Conservation (phyloP, 2,329 filamentous ascomycete species). For the Xylaria sp. region DNA sequence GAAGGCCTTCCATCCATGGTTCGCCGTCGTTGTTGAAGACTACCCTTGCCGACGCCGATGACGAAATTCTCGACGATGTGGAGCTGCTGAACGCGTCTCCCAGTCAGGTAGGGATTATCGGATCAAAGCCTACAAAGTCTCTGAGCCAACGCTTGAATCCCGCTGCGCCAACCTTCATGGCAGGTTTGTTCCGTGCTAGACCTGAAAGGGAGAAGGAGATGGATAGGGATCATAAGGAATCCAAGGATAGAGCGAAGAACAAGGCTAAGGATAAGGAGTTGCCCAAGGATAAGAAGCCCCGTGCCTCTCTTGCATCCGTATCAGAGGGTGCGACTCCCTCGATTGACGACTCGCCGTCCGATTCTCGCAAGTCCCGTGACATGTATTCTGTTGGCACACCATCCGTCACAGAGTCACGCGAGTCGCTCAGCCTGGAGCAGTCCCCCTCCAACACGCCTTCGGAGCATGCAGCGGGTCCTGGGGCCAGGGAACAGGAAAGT, state of each 20-base stretch:
- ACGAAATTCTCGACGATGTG: constrained; percentile 64
- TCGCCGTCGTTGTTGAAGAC: constrained; percentile 67
- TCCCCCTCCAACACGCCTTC: constrained; percentile 60
- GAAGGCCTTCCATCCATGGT: constrained; percentile 79
- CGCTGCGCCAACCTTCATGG: constrained; percentile 84
- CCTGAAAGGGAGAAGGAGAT: constrained; percentile 36
- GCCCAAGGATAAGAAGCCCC: constrained; percentile 45
- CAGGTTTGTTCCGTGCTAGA: constrained; percentile 61
- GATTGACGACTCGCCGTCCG: constrained; percentile 53
- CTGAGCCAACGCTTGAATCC: constrained; percentile 76
- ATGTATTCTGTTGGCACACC: constrained; percentile 60
- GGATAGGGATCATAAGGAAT: constrained; percentile 41
- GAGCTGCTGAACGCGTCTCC: constrained; percentile 57
- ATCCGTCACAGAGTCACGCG: constrained; percentile 62
- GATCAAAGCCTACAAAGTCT: constrained; percentile 68
- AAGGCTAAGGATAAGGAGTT: constrained; percentile 46
- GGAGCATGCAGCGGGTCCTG: constrained; percentile 49
- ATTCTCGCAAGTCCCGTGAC: constrained; percentile 59
- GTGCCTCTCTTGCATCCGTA: constrained; percentile 42
- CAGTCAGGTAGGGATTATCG: constrained; percentile 72
- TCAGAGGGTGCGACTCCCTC: constrained; percentile 43
- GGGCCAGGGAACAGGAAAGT: constrained; percentile 56
- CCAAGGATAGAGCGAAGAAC: constrained; percentile 41
- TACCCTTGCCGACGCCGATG: constrained; percentile 64
- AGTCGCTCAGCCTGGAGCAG: constrained; percentile 59